Evolutionary conservation across 2,329 filamentous ascomycete genomes (phyloP).

Genomic region (Hymenoscyphus fraxineus): DNA sequence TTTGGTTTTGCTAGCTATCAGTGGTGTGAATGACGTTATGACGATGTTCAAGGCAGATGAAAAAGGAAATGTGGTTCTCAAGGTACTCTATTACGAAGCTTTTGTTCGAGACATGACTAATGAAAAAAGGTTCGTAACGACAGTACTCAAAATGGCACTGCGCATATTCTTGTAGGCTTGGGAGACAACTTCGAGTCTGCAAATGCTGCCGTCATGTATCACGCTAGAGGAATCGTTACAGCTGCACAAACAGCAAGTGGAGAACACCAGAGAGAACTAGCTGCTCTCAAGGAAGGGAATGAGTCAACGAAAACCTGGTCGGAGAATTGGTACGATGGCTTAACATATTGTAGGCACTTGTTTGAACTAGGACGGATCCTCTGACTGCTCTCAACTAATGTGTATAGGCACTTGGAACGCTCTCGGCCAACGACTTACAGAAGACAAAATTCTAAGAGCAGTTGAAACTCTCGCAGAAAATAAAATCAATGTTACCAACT

Average conservation of each 20-base stretch:
- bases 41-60: slow-evolving; percentile 64
- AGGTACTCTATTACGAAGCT: slow-evolving; percentile 42
- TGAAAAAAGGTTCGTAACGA: slow-evolving; percentile 62
- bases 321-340: slow-evolving; percentile 85
- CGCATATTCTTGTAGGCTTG: slow-evolving; percentile 65
- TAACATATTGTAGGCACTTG: slow-evolving; percentile 68
- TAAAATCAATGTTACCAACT: slow-evolving; percentile 72
- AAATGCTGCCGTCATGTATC: slow-evolving; percentile 78
- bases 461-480: slow-evolving; percentile 67
- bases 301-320: slow-evolving; percentile 57
- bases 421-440: slow-evolving; percentile 76
- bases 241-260: slow-evolving; percentile 42
- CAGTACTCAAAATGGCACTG: slow-evolving; percentile 48
- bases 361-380: not conserved
- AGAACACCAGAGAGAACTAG: slow-evolving; percentile 45
- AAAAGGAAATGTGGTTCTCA: slow-evolving; percentile 63
- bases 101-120: slow-evolving; percentile 7
- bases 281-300: slow-evolving; percentile 46
- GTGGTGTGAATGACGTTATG: slow-evolving; percentile 66
- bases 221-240: slow-evolving; percentile 66
- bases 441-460: slow-evolving; percentile 73
- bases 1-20: slow-evolving; percentile 74
- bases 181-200: slow-evolving; percentile 71
- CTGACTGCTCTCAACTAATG: not conserved
- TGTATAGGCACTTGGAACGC: slow-evolving; percentile 80